phyloP scores from a whole-genome alignment of 768 basidiomycete species.

The Hericium erinaceus region DNA sequence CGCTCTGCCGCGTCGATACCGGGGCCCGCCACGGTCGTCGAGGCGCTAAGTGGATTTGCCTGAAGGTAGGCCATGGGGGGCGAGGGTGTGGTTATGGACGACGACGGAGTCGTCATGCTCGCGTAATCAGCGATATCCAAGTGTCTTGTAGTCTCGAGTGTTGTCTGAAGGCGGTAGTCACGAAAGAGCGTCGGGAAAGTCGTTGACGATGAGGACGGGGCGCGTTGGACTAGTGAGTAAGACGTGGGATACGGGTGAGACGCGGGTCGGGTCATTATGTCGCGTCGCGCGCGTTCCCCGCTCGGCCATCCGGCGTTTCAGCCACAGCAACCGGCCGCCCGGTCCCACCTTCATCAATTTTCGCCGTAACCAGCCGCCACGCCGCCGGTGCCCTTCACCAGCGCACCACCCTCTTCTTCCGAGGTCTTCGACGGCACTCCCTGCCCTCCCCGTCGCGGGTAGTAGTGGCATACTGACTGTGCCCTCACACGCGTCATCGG shows the following conservation, averaged over 20 bases:
- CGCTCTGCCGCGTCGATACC: conserved; percentile 36
- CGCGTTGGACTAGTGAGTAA: conserved; percentile 13
- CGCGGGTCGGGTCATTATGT: conserved; percentile 13
- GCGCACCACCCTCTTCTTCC: background rate
- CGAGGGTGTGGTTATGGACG: conserved; percentile 75
- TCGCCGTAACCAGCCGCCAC: background rate
- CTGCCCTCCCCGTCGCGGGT: too few relatives aligned
- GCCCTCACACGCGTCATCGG: background rate
- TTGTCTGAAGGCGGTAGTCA: background rate
- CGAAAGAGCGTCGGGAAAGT: background rate
- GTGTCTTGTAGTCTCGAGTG: background rate
- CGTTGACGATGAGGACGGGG: conserved; percentile 1
- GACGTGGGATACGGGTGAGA: conserved; percentile 14
- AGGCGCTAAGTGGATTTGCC: conserved; percentile 29
- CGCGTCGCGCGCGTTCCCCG: conserved; percentile 15
- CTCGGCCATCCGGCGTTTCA: conserved; percentile 6
- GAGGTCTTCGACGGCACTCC: too few relatives aligned
- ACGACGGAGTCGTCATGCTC: conserved; percentile 69
- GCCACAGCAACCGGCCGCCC: conserved; percentile 1
- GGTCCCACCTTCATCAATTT: background rate
- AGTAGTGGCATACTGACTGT: background rate
- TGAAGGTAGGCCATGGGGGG: conserved; percentile 60
- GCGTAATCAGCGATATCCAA: background rate
- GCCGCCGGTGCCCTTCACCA: background rate
- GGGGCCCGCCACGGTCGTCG: conserved; percentile 23